phyloP scores from a whole-genome alignment of 2,329 filamentous ascomycete genomes.

The Curvularia eragrostidis region DNA sequence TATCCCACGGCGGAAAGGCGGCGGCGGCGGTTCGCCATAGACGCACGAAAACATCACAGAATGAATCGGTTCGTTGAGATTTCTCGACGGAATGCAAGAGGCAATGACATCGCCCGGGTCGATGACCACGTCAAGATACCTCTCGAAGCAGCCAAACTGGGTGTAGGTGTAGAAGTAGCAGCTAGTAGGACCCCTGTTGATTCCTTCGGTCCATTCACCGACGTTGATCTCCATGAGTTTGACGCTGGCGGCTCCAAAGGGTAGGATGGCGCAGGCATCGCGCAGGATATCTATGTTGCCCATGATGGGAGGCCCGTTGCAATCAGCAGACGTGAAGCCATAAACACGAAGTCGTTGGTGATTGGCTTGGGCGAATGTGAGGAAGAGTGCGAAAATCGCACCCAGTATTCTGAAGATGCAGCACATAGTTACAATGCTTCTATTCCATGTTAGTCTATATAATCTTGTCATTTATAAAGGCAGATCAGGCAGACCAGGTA shows the following conservation, averaged over 20 bases:
- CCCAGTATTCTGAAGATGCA: constrained; percentile 17
- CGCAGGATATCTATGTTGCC: constrained; percentile 27
- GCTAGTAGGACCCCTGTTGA: constrained; percentile 17
- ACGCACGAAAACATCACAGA: neutral
- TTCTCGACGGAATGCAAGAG: constrained; percentile 9
- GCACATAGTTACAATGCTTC: constrained; percentile 17
- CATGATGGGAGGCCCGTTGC: constrained; percentile 22
- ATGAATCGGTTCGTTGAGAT: neutral
- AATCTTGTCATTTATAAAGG: neutral
- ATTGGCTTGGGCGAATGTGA: constrained; percentile 21
- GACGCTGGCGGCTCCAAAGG: constrained; percentile 24
- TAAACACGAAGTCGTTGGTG: constrained; percentile 25
- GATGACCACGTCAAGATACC: neutral
- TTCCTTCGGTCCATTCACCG: constrained; percentile 13
- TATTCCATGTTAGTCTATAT: neutral
- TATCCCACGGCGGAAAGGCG: neutral
- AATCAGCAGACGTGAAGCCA: constrained; percentile 24
- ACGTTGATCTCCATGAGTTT: constrained; percentile 19
- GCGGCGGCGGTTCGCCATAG: neutral
- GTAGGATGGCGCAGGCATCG: constrained; percentile 27
- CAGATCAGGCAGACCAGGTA: neutral
- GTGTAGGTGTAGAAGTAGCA: constrained; percentile 26
- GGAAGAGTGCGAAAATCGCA: constrained; percentile 24
- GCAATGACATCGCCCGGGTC: constrained; percentile 14
- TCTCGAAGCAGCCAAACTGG: constrained; percentile 13